These are phyloP conservation scores for Venturia pyrina DNA, from an alignment of 2,329 filamentous ascomycete species.

Conservation along the genomic window DNA sequence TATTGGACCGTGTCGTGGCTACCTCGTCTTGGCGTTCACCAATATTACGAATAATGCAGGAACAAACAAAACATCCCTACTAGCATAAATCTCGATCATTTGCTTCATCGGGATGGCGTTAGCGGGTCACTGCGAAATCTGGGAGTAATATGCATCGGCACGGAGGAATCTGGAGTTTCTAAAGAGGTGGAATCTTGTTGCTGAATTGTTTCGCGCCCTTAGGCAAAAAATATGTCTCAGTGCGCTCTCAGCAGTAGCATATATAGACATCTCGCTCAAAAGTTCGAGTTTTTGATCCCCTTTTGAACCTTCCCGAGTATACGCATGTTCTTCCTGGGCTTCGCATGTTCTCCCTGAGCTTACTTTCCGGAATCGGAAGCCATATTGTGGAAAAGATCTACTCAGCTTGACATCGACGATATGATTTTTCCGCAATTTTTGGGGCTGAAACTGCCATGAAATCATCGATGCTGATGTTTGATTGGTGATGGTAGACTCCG, in stretches of 20 bases:
- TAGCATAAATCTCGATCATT: neutral
- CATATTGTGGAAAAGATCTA: neutral
- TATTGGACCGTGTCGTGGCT: constrained; percentile 2
- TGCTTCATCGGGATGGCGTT: neutral
- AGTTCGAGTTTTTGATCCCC: neutral
- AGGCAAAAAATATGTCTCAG: neutral
- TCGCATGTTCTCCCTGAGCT: no score
- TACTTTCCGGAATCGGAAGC: neutral
- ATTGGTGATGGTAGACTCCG: neutral
- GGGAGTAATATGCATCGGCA: neutral
- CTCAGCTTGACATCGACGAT: neutral
- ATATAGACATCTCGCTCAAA: neutral
- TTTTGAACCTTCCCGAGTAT: neutral
- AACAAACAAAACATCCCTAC: neutral
- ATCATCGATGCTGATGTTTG: neutral
- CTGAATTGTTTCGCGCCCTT: neutral
- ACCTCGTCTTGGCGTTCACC: neutral
- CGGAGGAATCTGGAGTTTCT: neutral
- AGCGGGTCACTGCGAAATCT: neutral
- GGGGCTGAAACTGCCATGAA: neutral
- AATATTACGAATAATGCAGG: neutral
- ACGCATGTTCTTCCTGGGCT: neutral
- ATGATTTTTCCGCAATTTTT: neutral
- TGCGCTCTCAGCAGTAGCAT: neutral
- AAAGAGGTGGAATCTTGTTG: neutral